These are phyloP conservation scores for Trichosanthes cucumerina DNA, from an alignment of 306 rosid species.

Conservation along the genomic window DNA sequence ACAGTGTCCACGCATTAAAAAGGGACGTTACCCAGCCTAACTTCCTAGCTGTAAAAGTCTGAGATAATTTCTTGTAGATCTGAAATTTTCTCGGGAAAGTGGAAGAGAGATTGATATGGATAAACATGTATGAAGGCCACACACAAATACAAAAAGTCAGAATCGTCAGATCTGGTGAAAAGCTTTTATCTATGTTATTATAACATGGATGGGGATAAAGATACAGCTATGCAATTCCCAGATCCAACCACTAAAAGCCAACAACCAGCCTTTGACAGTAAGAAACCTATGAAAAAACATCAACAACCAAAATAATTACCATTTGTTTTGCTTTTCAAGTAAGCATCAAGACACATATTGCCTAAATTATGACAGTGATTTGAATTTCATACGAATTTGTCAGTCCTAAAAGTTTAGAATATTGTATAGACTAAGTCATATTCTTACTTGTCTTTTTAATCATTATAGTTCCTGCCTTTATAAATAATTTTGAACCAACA, in stretches of 20 bases:
- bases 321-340: not conserved
- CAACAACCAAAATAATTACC: not conserved
- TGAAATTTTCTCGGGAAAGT: not conserved
- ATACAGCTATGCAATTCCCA: not conserved
- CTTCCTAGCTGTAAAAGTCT: not conserved
- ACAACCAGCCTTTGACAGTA: not conserved
- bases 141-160: not conserved
- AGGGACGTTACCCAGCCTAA: not conserved
- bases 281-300: not conserved
- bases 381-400: not conserved
- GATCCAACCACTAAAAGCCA: constrained; percentile 4
- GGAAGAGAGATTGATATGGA: not conserved
- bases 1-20: not conserved
- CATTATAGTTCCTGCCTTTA: not conserved
- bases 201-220: not conserved
- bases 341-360: not conserved
- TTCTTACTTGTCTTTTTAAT: not conserved
- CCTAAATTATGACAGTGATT: not conserved
- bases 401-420: not conserved
- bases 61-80: not conserved
- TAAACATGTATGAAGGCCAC: not conserved
- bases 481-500: not conserved
- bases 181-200: not conserved
- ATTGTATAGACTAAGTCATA: not conserved
- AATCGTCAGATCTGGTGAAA: not conserved